phyloP scores from a whole-genome alignment of 2,329 filamentous ascomycete genomes.

The Trichoderma brevicompactum region DNA sequence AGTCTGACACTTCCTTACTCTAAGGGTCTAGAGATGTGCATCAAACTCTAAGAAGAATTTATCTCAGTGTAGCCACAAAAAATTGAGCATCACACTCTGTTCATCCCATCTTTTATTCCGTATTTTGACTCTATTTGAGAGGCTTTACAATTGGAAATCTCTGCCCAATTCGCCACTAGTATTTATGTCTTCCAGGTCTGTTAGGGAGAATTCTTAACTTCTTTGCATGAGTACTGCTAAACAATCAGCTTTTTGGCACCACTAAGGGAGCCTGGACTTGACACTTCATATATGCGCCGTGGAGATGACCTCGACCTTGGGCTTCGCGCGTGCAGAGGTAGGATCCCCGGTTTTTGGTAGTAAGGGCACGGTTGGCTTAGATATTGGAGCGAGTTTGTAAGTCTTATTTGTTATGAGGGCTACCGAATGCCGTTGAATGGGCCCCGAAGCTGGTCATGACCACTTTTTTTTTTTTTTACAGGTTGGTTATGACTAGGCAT shows the following conservation, averaged over 20 bases:
- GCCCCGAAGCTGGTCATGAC: not conserved
- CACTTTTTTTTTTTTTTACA: not conserved
- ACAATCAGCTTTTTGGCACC: not conserved
- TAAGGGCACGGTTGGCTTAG: not conserved
- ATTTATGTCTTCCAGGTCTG: not conserved
- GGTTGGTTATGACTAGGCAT: not conserved
- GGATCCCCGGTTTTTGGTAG: not conserved
- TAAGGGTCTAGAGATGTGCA: conserved; percentile 40
- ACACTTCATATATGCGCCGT: not conserved
- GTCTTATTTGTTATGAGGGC: not conserved
- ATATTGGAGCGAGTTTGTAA: not conserved
- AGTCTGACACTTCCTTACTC: conserved; percentile 43
- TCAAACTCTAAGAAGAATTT: conserved; percentile 27
- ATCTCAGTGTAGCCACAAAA: not conserved
- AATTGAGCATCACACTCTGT: not conserved
- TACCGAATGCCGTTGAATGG: not conserved
- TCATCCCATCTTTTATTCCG: not conserved
- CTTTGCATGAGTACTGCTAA: conserved; percentile 7
- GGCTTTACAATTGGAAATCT: no score
- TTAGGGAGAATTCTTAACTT: not conserved
- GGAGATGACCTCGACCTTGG: not conserved
- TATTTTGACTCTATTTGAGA: not conserved
- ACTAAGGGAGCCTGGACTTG: not conserved
- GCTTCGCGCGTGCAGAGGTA: not conserved
- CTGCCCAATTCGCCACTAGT: not conserved